Base-by-base conservation (phyloP, 441 rosid species). In the Kokia cookei region DNA sequence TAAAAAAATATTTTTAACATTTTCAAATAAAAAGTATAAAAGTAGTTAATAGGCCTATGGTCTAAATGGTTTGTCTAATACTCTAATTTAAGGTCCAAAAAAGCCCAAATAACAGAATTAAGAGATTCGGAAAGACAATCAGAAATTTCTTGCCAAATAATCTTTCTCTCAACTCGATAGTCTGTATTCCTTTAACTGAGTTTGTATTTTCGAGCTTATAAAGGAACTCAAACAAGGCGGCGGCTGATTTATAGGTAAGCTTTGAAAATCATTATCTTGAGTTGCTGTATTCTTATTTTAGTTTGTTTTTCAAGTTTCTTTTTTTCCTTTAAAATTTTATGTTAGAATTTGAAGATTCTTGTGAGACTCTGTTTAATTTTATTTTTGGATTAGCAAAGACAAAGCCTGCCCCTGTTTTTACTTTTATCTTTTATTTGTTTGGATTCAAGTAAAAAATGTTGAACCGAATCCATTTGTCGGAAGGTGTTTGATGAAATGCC, bases 401-500 rank as follows among this genome's bases (percentile, higher is more conserved):
- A 42, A 17, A 29, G 24, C 37, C 12, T 17, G 13, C 59, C 59
- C 2, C 59, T 7, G 22, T 54, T 71, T 70, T 37, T 37, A 2
- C 2, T 71, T 55, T 40, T 43, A 10, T 11, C 29, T 17, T 65
- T 65, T 43, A 4, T 42, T 43, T 19, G 1, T 65, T 24, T 45
- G 67, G 48, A 37, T 12, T 63, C 50, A n/a, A 9, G 35, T 19
- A n/a, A 7, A 15, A 4, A 3, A 40, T 24, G 22, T 65, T 65
- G 22, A 35, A 15, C 19, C n/a, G 17, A 32, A 62, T 32, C 37
- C 35, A 26, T 58, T 58, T n/a, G 19, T 5, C 57, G 19, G 22
- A 51, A 51, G 62, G 48, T 70, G 73, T 70, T 70, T 26, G 65
- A 40, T 71, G 64, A 40, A 71, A 37, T 55, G 64, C 73, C 53